A percentile compares a stretch with the other conserved stretches of the same genome.
Evolutionary conservation across 1,139 yeast species (phyloP).

Genomic region (Yamadazyma mexicana): DNA sequence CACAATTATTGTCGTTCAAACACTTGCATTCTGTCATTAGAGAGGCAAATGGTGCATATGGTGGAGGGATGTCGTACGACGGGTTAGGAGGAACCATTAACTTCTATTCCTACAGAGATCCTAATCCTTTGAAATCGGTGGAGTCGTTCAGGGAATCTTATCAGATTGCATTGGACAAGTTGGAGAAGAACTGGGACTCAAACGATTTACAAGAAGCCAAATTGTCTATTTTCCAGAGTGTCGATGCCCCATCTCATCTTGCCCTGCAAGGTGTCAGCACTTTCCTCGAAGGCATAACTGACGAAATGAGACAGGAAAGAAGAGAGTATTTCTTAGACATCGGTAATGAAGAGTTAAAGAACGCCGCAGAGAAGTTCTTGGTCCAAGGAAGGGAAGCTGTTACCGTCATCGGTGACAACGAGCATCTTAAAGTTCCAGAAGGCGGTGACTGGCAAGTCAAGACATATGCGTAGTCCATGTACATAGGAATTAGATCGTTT

Average conservation of each 20-base stretch:
- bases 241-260: conserved; percentile 88
- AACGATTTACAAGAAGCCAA: conserved; percentile 86
- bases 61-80: conserved; percentile 88
- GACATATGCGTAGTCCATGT: conserved; percentile 12
- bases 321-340: conserved; percentile 74
- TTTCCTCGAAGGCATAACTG: conserved; percentile 71
- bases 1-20: conserved; percentile 80
- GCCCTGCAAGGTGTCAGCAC: conserved; percentile 70
- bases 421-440: conserved; percentile 26
- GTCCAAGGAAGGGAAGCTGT: conserved; percentile 30
- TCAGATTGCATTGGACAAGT: conserved; percentile 51
- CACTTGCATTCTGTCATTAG: conserved; percentile 86
- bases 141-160: conserved; percentile 61
- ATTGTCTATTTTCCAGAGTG: conserved; percentile 81
- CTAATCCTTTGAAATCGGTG: conserved; percentile 74
- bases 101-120: conserved; percentile 91
- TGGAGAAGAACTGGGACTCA: conserved; percentile 45
- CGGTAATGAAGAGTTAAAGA: conserved; percentile 56
- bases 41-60: conserved; percentile 97
- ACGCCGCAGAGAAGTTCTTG: conserved; percentile 65
- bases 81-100: conserved; percentile 80
- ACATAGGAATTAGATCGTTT: conserved; percentile 7
- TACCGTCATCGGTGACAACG: conserved; percentile 56
- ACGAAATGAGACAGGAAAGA: conserved; percentile 77
- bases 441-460: conserved; percentile 30